Conservation (phyloP, 192 early-diverging fungal genomes). For the Phycomyces blakesleeanus region DNA sequence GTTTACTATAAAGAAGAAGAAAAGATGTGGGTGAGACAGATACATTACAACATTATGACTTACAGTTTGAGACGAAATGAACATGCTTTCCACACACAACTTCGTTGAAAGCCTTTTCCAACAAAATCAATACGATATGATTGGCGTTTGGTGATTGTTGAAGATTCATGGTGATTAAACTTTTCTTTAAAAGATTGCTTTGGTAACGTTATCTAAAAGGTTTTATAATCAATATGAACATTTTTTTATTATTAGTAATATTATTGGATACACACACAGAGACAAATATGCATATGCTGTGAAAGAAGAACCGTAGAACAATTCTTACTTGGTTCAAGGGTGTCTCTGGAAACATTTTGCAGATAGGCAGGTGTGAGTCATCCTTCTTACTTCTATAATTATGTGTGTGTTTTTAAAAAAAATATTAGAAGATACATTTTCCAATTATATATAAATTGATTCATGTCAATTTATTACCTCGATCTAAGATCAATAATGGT, state of each 20-base stretch:
- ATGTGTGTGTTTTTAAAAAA: no score
- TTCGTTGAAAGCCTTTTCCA: constrained; percentile 11
- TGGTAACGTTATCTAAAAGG: background rate
- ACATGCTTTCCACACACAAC: constrained; percentile 13
- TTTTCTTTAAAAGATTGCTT: constrained; percentile 2
- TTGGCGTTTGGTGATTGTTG: background rate
- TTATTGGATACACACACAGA: background rate
- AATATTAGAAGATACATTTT: background rate
- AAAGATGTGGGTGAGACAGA: background rate
- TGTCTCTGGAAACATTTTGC: constrained; percentile 1
- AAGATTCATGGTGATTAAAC: background rate
- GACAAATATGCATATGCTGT: no score
- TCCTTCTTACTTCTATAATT: background rate
- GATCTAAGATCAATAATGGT: constrained; percentile 25
- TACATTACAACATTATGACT: background rate
- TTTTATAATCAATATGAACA: background rate
- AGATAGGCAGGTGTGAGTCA: background rate
- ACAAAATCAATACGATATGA: constrained; percentile 24
- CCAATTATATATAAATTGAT: background rate
- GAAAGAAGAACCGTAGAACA: background rate
- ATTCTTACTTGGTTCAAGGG: constrained; percentile 1
- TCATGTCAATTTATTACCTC: constrained; percentile 14
- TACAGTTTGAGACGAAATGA: constrained; percentile 20
- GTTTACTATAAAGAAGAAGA: constrained; percentile 1
- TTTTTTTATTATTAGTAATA: background rate